phyloP scores from a whole-genome alignment of 140 eudicot species.

The Oenanthe javanica region DNA sequence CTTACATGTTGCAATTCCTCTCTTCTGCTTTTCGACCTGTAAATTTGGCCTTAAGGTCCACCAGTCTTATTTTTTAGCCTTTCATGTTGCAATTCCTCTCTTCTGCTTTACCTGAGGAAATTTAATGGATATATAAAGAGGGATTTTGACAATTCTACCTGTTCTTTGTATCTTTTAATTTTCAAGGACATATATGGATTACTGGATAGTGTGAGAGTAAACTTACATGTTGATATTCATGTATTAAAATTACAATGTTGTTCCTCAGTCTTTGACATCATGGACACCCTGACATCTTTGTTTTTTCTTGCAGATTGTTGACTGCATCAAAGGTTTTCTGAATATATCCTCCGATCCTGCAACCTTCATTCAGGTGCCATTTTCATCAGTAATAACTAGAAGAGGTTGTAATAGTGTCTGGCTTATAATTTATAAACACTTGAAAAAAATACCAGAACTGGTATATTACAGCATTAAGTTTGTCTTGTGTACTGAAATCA shows the following conservation, averaged over 20 bases:
- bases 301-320: slow-evolving; percentile 17
- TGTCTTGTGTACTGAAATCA: not conserved
- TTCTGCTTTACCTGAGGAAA: not conserved
- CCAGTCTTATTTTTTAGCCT: not conserved
- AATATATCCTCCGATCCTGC: slow-evolving; percentile 13
- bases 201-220: not conserved
- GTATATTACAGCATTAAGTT: not conserved
- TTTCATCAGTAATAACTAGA: not conserved
- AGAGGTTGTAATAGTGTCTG: not conserved
- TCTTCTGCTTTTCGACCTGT: no score
- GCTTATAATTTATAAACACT: not conserved
- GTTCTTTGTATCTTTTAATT: not conserved
- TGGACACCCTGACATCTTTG: not conserved
- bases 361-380: slow-evolving; percentile 24
- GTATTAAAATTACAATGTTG: not conserved
- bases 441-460: not conserved
- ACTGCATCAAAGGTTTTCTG: slow-evolving; percentile 15
- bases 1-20: not conserved
- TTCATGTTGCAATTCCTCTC: not conserved
- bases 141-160: not conserved
- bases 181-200: not conserved
- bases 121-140: not conserved
- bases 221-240: not conserved
- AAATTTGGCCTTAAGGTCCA: not conserved
- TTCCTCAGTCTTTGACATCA: not conserved